Evolutionary conservation across 2,329 filamentous ascomycete genomes (phyloP), one percentile per base, ranked within the genome.

Genomic region (Phoma sp.): DNA sequence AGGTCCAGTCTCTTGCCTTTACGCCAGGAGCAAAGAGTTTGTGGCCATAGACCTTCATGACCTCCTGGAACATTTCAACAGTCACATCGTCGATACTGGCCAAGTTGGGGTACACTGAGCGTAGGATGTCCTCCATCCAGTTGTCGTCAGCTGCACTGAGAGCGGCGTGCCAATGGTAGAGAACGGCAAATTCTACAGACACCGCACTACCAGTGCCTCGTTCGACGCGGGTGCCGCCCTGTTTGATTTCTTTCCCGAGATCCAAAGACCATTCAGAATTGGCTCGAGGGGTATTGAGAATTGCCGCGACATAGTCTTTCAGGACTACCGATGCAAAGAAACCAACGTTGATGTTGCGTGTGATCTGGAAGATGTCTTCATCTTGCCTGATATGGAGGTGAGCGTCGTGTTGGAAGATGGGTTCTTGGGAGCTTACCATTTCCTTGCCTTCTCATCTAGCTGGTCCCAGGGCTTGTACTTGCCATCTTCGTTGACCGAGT

Each of bases 111-210:
- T 62, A 49, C 8, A 64, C 58, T 3, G 61, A 54, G 27, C 60
- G 62, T 24, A 70, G 60, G n/a, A 76, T 67, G 6, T 88, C 80
- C 63, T 92, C 83, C 46, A 91, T 88, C 90, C 90, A 96, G 59
- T 85, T 80, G 66, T 94, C 91, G 65, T 96, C 91, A 62, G 84
- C 86, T 52, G 85, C 83, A 49, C 81, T 83, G 64, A 93, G 89
- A 62, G 88, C 87, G 6, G 90, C 91, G 78, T 95, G 91, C 90
- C 91, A 95, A 61, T 91, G 84, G 73, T 96, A 96, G 64, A 89
- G 87, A 9, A 96, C 81, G 69, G 94, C 95, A 80, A 96, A 96
- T 76, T 96, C 91, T 4, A 89, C 90, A 0, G 90, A 93, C 9
- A 93, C 90, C 60, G 88, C 86, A 67, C 94, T 96, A 49, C 91